Evolutionary conservation across 2,329 filamentous ascomycete species (phyloP).

Genomic region (Fusarium haematococcum): DNA sequence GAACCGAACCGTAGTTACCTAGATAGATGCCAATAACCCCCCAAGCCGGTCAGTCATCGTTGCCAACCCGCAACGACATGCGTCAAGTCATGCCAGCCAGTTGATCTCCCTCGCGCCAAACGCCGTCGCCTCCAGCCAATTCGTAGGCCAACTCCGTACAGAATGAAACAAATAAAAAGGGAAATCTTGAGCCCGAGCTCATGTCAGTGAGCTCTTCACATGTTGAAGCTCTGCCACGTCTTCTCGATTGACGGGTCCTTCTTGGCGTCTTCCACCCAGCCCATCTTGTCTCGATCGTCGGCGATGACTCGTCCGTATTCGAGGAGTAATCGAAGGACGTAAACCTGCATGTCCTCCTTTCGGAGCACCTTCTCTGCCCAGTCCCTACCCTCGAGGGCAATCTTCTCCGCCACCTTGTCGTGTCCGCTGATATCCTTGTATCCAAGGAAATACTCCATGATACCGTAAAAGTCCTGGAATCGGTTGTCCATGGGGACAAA

Average conservation of each 20-base stretch:
- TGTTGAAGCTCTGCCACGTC: constrained; percentile 46
- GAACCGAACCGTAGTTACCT: constrained; percentile 9
- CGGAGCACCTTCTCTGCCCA: constrained; percentile 78
- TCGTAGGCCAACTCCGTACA: constrained; percentile 36
- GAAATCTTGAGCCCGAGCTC: background rate
- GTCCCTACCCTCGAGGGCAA: constrained; percentile 72
- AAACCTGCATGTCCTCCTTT: constrained; percentile 80
- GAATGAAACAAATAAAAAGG: background rate
- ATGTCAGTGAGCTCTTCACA: constrained; percentile 6
- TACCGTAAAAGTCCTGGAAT: constrained; percentile 77
- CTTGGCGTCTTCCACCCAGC: constrained; percentile 65
- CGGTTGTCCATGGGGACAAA: constrained; percentile 84
- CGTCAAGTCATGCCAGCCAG: constrained; percentile 10
- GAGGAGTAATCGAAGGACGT: constrained; percentile 72
- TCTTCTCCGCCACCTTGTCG: constrained; percentile 71
- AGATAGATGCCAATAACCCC: constrained; percentile 24
- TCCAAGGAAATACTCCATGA: constrained; percentile 80
- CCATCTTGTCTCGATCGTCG: constrained; percentile 63
- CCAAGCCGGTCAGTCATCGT: constrained; percentile 20
- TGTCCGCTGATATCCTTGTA: constrained; percentile 60
- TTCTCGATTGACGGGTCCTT: constrained; percentile 48
- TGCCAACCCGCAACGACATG: constrained; percentile 28
- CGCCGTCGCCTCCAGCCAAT: constrained; percentile 35
- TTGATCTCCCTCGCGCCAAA: constrained; percentile 25
- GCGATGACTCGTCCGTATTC: constrained; percentile 71